Conservation (phyloP, 805 yeast species). For the Yarrowia sp. region DNA sequence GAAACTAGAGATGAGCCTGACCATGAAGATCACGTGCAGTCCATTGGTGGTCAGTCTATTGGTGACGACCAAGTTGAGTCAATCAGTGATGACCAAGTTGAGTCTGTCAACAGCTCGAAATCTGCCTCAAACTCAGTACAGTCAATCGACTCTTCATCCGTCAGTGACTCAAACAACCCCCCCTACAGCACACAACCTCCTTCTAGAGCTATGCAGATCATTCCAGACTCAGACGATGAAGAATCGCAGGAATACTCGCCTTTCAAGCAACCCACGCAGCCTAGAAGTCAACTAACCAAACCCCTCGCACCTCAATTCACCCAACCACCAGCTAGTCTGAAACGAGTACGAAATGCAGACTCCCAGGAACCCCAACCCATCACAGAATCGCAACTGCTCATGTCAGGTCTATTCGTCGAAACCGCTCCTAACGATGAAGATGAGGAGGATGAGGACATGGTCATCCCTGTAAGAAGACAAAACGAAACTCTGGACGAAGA, state of each 20-base stretch:
- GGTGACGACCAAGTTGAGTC: background rate
- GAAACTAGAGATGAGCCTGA: background rate
- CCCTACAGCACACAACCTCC: background rate
- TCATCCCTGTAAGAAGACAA: conserved; percentile 21
- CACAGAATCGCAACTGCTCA: conserved; percentile 25
- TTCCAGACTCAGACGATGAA: conserved; percentile 11
- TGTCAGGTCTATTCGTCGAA: conserved; percentile 19
- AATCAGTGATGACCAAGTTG: background rate
- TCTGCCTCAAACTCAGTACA: too few species aligned
- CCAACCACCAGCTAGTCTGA: background rate
- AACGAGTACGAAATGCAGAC: background rate
- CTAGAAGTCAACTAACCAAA: background rate
- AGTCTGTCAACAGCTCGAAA: too few species aligned
- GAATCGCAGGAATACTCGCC: conserved; percentile 4
- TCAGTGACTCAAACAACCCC: too few species aligned
- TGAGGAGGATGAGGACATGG: conserved; percentile 5
- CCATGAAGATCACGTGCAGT: too few species aligned
- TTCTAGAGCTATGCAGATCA: background rate
- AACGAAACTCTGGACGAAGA: conserved; percentile 2
- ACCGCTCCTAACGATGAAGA: background rate
- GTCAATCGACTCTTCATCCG: background rate
- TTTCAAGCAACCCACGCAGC: conserved; percentile 2
- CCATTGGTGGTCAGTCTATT: background rate
- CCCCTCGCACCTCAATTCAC: background rate
- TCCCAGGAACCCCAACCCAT: conserved; percentile 19